phyloP scores from a whole-genome alignment of 2,329 filamentous ascomycete species.

The Daldinia eschscholtzii region DNA sequence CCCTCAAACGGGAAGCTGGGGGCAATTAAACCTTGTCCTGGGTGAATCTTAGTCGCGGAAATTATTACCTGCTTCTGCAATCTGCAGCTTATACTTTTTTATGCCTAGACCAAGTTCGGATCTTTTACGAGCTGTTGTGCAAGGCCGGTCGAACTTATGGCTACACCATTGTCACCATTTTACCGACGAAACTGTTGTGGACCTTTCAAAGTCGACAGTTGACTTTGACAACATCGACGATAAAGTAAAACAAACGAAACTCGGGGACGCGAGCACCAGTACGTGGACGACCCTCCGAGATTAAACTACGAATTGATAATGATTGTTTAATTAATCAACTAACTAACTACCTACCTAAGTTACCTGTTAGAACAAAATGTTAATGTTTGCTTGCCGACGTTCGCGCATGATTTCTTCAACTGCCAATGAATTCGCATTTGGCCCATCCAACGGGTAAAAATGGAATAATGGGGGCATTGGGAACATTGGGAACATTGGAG shows the following conservation, averaged over 20 bases:
- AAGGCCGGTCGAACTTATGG: neutral
- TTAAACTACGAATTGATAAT: neutral
- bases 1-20: conserved; percentile 25
- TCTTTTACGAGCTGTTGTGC: conserved; percentile 1
- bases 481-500: conserved; percentile 1
- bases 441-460: conserved; percentile 6
- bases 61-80: conserved; percentile 29
- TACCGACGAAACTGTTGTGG: neutral
- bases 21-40: conserved; percentile 7
- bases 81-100: neutral
- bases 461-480: conserved; percentile 6
- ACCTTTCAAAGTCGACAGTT: neutral
- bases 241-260: neutral
- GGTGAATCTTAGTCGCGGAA: conserved; percentile 16
- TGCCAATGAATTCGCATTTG: conserved; percentile 1
- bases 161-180: neutral
- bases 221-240: neutral
- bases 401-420: neutral
- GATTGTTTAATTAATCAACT: neutral
- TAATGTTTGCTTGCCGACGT: neutral
- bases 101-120: conserved; percentile 8
- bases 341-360: no score
- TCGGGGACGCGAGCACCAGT: neutral
- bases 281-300: neutral
- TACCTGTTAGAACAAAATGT: conserved; percentile 1